Evolutionary conservation across 139 green algal genomes (phyloP), one percentile per base, ranked within the genome.

Genomic region (Chlorella ohadii): DNA sequence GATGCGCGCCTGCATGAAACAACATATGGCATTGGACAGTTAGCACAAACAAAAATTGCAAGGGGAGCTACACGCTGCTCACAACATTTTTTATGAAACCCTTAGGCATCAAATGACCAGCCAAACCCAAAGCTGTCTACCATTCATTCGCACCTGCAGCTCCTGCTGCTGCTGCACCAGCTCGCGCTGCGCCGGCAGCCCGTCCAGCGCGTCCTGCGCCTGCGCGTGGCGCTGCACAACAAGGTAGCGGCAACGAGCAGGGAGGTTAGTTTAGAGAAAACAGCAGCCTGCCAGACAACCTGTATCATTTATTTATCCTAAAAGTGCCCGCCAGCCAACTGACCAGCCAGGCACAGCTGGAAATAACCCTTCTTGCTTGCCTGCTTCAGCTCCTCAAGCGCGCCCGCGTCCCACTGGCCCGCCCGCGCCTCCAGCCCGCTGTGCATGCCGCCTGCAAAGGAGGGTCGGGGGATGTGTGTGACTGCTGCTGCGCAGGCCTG

Each of bases 401-500:
- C 90, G 28, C 89, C 86, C 36, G 91, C 87, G 65, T 97, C 93
- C 90, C 93, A 98, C 59, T 93, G 89, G 39, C 81, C 78, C 22
- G 90, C 94, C 23, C 91, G 76, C 12, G 75, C 83, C 51, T 94
- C 91, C 82, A 91, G 78, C 44, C 59, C 76, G n/a, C 38, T 34
- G 57, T 85, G 88, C 34, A 87, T 59, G 15, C 51, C 51, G 51
- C 51, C 51, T 59, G 51, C 22, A 23, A 13, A 13, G 51, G 51
- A 59, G 51, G 51, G 51, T 9, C 11, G 15, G 51, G 51, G 44
- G 44, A 11, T 6, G 44, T 11, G 11, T 11, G 7, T 16, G 6
- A 55, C 11, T n/a, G n/a, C n/a, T n/a, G n/a, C n/a, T n/a, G n/a
- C n/a, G n/a, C n/a, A n/a, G n/a, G n/a, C n/a, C n/a, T n/a, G n/a